Evolutionary conservation across 306 rosid genomes (phyloP).

Genomic region (apple (Malus domestica)): ASM211411v1 NC_041791.1:10021001-10021500

Average conservation of each 20-base stretch:
- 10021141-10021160: constrained; percentile 83
- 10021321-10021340: constrained; percentile 54
- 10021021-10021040: constrained; percentile 23
- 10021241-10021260: constrained; percentile 15
- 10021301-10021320: constrained; percentile 81
- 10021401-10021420: constrained; percentile 90
- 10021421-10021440: constrained; percentile 97
- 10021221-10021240: constrained; percentile 2
- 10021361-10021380: constrained; percentile 39
- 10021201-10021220: constrained; percentile 75
- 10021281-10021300: constrained; percentile 62
- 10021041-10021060: constrained; percentile 50
- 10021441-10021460: constrained; percentile 92
- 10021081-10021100: constrained; percentile 74
- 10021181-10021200: constrained; percentile 61
- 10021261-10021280: constrained; percentile 2
- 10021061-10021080: constrained; percentile 76
- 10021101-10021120: constrained; percentile 46
- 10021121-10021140: constrained; percentile 61
- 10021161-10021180: constrained; percentile 63
- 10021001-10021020: constrained; percentile 65
- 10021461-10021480: constrained; percentile 69
- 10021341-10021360: constrained; percentile 59
- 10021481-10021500: constrained; percentile 55
- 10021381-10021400: constrained; percentile 67